Evolutionary conservation across 1,284 basidiomycete species (phyloP), one percentile per base, ranked within the genome.

Genomic region (Sanghuangporus weigelae): DNA sequence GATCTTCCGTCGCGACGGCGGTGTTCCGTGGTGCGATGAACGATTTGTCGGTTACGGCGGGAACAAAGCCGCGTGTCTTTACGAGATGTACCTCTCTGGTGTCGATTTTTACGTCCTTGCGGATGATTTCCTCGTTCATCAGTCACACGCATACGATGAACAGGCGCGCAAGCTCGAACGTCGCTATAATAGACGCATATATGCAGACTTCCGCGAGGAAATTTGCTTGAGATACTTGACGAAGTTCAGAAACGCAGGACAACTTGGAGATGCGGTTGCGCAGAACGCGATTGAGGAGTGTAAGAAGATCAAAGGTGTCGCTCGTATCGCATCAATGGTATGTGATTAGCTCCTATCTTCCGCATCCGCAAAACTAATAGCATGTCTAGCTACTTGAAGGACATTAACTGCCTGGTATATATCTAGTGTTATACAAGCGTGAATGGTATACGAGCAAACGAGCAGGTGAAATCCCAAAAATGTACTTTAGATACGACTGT

Each of bases 21-120:
- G 19, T 31, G 23, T 63, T 56, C 51, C 56, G 63, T 85, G 84
- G 90, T 94, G 92, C 70, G 92, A 94, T 70, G 92, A 93, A 71
- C 83, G 92, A n/a, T 95, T 95, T 70, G 82, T 92, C 55, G 92
- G 92, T 1, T 94, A 94, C 72, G 92, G 92, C 16, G 84, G 79
- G 36, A 87, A 87, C 74, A 87, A 86, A 70, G 86, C 85, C 1
- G 84, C 84, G 7, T 87, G 86, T 68, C 72, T 87, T 23, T 87
- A 83, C 70, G 85, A 85, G 69, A 81, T 88, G 74, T 85, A 85
- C 71, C 73, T 87, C 38, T 81, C 83, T 19, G 86, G 86, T 2
- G 82, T 92, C 50, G 85, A 86, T 10, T 93, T 86, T 73, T 91
- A 87, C 71, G 90, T 95, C 40, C 81, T 94, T 19, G 79, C 88